Evolutionary conservation across 495 filamentous ascomycete genomes (phyloP).

Genomic region (Tuber microsphaerosporum): DNA sequence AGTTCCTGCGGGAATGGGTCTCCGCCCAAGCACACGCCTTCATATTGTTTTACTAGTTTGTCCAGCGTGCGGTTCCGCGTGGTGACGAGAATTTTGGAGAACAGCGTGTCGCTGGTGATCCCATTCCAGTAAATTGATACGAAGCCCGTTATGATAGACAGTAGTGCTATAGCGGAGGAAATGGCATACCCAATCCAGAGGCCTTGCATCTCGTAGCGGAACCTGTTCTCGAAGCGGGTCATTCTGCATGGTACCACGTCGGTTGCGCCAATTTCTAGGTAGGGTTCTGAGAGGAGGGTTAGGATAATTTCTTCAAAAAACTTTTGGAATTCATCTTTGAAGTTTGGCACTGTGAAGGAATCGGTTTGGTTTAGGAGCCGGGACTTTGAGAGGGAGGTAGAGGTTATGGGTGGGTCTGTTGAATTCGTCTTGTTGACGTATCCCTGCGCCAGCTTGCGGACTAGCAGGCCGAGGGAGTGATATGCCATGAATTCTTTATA

Average conservation of each 20-base stretch:
- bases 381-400: slow-evolving; percentile 41
- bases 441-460: slow-evolving; percentile 41
- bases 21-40: slow-evolving; percentile 44
- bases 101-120: slow-evolving; percentile 43
- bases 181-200: slow-evolving; percentile 46
- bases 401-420: slow-evolving; percentile 32
- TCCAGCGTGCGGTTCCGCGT: slow-evolving; percentile 45
- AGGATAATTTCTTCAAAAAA: slow-evolving; percentile 44
- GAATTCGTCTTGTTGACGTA: slow-evolving; percentile 33
- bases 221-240: slow-evolving; percentile 39
- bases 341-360: slow-evolving; percentile 35
- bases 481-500: slow-evolving; percentile 42
- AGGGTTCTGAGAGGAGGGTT: slow-evolving; percentile 42
- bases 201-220: slow-evolving; percentile 35
- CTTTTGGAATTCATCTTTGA: slow-evolving; percentile 30
- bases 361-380: slow-evolving; percentile 35
- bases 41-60: slow-evolving; percentile 34
- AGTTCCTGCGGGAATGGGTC: slow-evolving; percentile 45
- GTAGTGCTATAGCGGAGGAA: slow-evolving; percentile 37
- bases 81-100: slow-evolving; percentile 46
- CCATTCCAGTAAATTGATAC: slow-evolving; percentile 42
- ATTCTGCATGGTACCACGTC: slow-evolving; percentile 30
- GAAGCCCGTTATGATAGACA: slow-evolving; percentile 40
- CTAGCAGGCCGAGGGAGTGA: slow-evolving; percentile 40
- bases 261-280: slow-evolving; percentile 39